Evolutionary conservation across 192 early-diverging fungal genomes (phyloP).

Genomic region (Coemansia sp.): DNA sequence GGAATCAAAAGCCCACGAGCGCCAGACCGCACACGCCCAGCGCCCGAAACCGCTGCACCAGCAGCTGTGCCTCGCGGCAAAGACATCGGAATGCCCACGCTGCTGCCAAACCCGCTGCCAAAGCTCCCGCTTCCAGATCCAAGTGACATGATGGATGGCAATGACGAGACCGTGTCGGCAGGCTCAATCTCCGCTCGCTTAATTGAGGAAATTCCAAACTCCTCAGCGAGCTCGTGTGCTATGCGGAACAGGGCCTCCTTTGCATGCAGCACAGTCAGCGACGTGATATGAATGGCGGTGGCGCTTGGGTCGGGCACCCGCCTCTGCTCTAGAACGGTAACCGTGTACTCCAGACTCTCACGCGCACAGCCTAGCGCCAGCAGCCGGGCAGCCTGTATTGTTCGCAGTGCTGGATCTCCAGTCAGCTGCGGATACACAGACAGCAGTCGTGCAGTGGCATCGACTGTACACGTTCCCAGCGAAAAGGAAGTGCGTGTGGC

Average conservation of each 20-base stretch:
- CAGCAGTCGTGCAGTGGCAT: constrained; percentile 27
- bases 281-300: constrained; percentile 47
- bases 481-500: constrained; percentile 43
- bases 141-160: constrained; percentile 1
- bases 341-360: constrained; percentile 33
- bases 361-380: constrained; percentile 35
- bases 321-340: constrained; percentile 33
- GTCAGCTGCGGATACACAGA: constrained; percentile 19
- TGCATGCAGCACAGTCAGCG: constrained; percentile 35
- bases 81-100: constrained; percentile 8
- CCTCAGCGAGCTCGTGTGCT: constrained; percentile 53
- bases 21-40: constrained; percentile 35
- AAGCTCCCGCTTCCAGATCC: constrained; percentile 12
- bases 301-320: constrained; percentile 37
- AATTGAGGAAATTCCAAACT: constrained; percentile 52
- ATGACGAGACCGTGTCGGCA: constrained; percentile 18
- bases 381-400: constrained; percentile 49
- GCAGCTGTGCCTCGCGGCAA: constrained; percentile 23
- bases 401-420: constrained; percentile 36
- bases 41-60: constrained; percentile 34
- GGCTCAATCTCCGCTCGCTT: constrained; percentile 51
- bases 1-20: constrained; percentile 45
- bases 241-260: constrained; percentile 47
- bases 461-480: constrained; percentile 10
- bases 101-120: not conserved